Percentiles rank a stretch among this genome's conserved stretches.
Conservation (phyloP, 1,284 basidiomycete genomes). For the Ceratobasidium sp. region DNA sequence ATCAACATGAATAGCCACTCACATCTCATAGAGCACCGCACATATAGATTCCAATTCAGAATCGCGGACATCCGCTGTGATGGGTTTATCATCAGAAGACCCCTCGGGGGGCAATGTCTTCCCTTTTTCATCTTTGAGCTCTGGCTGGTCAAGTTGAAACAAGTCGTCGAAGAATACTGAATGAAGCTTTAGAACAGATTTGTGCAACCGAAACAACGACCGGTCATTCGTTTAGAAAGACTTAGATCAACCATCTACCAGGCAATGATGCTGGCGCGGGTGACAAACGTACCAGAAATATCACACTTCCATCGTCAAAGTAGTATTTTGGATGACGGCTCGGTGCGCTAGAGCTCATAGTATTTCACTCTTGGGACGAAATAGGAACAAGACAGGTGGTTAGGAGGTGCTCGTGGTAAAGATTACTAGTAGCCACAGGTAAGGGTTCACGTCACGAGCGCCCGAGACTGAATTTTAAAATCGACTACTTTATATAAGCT, state of each 20-base stretch:
- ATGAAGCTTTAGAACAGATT: conserved; percentile 34
- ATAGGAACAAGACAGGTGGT: neutral
- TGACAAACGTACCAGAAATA: conserved; percentile 36
- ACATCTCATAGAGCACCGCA: conserved; percentile 31
- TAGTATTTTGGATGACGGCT: conserved; percentile 43
- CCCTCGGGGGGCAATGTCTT: conserved; percentile 32
- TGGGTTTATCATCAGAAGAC: conserved; percentile 43
- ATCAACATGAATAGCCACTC: neutral
- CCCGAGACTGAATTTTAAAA: no score
- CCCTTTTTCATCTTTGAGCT: conserved; percentile 20
- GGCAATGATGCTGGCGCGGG: no score
- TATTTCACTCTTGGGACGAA: neutral
- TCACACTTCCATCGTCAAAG: conserved; percentile 45
- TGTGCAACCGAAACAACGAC: conserved; percentile 39
- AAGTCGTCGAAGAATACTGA: conserved; percentile 40
- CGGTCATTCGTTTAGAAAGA: conserved; percentile 28
- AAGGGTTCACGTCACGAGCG: no score
- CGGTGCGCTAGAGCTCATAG: neutral
- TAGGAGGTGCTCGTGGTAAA: neutral
- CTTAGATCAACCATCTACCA: no score
- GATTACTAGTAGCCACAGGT: neutral
- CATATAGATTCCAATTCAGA: conserved; percentile 27
- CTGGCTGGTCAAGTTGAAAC: conserved; percentile 24
- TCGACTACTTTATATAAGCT: no score
- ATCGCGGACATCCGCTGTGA: conserved; percentile 13